Evolutionary conservation across 1,284 basidiomycete genomes (phyloP).

Genomic region (Naganishia liquefaciens): DNA sequence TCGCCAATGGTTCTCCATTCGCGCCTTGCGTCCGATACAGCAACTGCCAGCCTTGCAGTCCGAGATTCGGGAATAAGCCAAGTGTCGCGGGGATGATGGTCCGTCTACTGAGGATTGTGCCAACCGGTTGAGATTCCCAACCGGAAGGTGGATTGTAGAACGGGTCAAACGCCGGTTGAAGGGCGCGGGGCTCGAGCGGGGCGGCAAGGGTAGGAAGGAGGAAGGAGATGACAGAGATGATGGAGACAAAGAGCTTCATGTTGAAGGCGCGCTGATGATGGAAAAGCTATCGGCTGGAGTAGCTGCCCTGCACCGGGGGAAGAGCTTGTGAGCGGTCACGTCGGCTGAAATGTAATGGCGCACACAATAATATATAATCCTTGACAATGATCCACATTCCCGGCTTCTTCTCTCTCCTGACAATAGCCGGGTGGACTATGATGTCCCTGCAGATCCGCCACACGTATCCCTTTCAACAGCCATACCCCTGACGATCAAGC

Average conservation of each 20-base stretch:
- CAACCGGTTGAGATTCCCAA: conserved; percentile 19
- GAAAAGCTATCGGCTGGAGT: neutral
- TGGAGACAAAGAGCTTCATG: conserved; percentile 13
- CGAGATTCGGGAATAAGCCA: conserved; percentile 9
- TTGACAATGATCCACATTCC: neutral
- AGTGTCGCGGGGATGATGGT: conserved; percentile 5
- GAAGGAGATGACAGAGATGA: conserved; percentile 11
- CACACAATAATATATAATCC: neutral
- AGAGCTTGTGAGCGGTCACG: neutral
- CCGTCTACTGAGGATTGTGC: conserved; percentile 9
- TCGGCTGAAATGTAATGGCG: neutral
- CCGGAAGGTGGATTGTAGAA: conserved; percentile 10
- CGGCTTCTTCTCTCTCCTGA: neutral
- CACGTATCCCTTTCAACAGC: neutral
- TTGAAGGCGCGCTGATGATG: neutral
- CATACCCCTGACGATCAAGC: neutral
- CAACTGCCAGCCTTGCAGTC: conserved; percentile 17
- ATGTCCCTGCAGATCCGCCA: no score
- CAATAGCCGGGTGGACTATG: neutral
- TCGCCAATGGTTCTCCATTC: conserved; percentile 20
- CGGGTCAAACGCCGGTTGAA: conserved; percentile 9
- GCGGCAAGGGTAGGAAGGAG: conserved; percentile 9
- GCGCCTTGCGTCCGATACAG: conserved; percentile 24
- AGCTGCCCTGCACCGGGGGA: neutral
- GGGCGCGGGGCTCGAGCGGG: conserved; percentile 17